Percentiles rank a stretch among this genome's conserved stretches.
These are phyloP conservation scores for Kodamaea laetipori DNA, from an alignment of 805 yeast species.

Conservation along the genomic window DNA sequence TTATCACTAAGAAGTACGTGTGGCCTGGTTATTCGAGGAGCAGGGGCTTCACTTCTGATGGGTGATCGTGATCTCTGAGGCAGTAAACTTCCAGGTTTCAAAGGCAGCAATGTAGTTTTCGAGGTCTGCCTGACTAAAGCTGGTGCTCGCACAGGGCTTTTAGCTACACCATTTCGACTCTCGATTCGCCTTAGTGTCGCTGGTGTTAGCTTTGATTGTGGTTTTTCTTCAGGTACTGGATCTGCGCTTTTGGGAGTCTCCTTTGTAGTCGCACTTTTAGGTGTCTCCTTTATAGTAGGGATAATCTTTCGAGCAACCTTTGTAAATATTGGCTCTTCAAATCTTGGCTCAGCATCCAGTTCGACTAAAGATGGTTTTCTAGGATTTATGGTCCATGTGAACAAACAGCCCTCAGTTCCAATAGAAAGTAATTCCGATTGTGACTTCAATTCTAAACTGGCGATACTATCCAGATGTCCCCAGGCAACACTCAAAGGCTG, in stretches of 20 bases:
- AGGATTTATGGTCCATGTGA: conserved; percentile 42
- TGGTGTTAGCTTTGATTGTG: conserved; percentile 22
- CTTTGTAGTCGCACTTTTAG: neutral
- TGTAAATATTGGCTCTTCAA: conserved; percentile 21
- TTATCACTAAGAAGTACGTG: neutral
- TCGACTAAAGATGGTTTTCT: neutral
- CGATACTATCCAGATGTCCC: conserved; percentile 54
- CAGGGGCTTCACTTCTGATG: neutral
- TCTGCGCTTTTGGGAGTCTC: neutral
- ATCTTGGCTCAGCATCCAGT: neutral
- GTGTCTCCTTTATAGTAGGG: conserved; percentile 16
- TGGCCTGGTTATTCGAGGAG: neutral
- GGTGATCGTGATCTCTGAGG: conserved; percentile 2
- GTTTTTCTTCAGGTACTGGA: neutral
- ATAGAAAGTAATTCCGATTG: conserved; percentile 39
- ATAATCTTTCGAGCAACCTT: conserved; percentile 38
- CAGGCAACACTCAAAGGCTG: conserved; percentile 52
- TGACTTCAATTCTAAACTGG: conserved; percentile 8
- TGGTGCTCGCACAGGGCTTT: conserved; percentile 12
- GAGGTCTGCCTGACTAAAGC: neutral
- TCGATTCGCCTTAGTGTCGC: conserved; percentile 40
- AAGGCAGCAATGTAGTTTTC: conserved; percentile 2
- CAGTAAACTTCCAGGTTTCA: neutral
- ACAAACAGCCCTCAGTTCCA: conserved; percentile 57
- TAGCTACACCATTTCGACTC: conserved; percentile 21